Percentiles rank a stretch among this genome's conserved stretches.
These are phyloP conservation scores for Amborella trichopoda DNA, from an alignment of 164 flowering plant species.

Conservation along the genomic window DNA sequence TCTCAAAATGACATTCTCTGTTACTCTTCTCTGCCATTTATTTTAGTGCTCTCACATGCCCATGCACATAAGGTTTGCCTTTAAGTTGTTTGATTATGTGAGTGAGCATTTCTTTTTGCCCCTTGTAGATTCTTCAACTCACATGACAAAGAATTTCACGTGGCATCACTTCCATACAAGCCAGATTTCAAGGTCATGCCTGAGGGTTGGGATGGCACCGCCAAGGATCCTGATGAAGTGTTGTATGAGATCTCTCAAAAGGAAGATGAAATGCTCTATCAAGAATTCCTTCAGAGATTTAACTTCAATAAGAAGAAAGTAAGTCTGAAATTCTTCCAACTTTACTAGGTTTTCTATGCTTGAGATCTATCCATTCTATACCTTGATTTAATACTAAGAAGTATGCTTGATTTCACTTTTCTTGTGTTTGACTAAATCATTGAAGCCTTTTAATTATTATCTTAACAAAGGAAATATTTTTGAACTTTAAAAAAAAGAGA, in stretches of 20 bases:
- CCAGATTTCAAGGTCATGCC: conserved; percentile 99
- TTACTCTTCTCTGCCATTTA: too few species aligned
- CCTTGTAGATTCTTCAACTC: conserved; percentile 63
- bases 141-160: conserved; percentile 89
- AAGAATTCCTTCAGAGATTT: conserved; percentile 71
- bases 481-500: too few species aligned
- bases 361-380: too few species aligned
- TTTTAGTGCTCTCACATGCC: too few species aligned
- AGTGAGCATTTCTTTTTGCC: neutral
- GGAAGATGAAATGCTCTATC: conserved; percentile 77
- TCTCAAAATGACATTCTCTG: too few species aligned
- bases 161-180: conserved; percentile 85
- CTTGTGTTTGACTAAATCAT: too few species aligned
- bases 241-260: conserved; percentile 85
- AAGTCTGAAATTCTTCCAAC: conserved; percentile 5
- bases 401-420: too few species aligned
- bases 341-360: neutral
- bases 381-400: too few species aligned
- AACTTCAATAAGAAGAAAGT: conserved; percentile 83
- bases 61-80: neutral
- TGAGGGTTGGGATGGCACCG: conserved; percentile 95
- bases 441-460: too few species aligned
- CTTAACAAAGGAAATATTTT: too few species aligned
- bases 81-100: neutral
- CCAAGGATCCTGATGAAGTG: conserved; percentile 83